Evolutionary conservation across 768 basidiomycete species (phyloP).

Genomic region (Auricularia sp.): DNA sequence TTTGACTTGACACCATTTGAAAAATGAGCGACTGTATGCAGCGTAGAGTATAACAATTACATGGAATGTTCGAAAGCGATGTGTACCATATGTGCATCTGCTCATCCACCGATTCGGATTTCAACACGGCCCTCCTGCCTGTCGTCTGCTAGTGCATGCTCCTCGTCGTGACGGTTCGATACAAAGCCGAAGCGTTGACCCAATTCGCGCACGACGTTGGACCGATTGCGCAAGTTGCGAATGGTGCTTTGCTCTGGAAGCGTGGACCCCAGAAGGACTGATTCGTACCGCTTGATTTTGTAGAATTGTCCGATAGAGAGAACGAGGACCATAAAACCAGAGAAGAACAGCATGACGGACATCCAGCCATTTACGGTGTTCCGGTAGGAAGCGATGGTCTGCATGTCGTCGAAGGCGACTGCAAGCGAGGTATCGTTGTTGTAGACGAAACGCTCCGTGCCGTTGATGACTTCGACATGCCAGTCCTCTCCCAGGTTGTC

Average conservation of each 20-base stretch:
- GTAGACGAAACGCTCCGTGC: not conserved
- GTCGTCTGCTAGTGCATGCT: no score
- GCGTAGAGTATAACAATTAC: not conserved
- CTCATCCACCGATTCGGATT: no score
- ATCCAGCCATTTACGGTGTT: not conserved
- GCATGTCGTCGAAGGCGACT: not conserved
- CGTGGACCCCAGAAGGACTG: not conserved
- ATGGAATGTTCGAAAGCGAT: not conserved
- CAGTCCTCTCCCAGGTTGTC: not conserved
- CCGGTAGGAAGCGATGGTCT: not conserved
- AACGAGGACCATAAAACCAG: not conserved
- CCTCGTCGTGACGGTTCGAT: no score
- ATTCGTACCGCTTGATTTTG: not conserved
- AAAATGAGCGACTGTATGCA: constrained; percentile 31
- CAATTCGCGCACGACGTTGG: not conserved
- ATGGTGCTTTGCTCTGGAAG: not conserved
- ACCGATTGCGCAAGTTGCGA: not conserved
- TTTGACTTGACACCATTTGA: constrained; percentile 94
- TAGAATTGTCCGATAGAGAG: not conserved
- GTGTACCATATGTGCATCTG: not conserved
- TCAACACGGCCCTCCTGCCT: no score
- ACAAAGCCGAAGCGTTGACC: not conserved
- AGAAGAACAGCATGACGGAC: not conserved
- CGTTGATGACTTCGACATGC: not conserved
- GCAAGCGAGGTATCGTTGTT: not conserved